Evolutionary conservation across 805 yeast genomes (phyloP).

Genomic region (Lipomyces chichibuensis): DNA sequence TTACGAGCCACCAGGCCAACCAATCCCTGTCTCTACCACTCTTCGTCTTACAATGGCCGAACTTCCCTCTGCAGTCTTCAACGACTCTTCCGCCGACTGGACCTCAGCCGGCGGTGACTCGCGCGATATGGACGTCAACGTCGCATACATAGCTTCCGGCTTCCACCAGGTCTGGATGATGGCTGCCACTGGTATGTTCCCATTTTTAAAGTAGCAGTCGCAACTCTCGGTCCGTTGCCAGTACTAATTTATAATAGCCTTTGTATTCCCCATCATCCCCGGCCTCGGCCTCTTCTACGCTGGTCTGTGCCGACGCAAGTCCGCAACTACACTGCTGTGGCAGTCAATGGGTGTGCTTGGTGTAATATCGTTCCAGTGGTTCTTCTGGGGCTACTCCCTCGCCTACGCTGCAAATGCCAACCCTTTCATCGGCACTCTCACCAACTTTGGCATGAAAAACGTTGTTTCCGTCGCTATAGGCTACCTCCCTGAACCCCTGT

Average conservation of each 20-base stretch:
- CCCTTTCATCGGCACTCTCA: slow-evolving; percentile 76
- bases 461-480: slow-evolving; percentile 79
- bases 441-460: slow-evolving; percentile 76
- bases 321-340: slow-evolving; percentile 93
- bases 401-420: slow-evolving; percentile 75
- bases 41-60: slow-evolving; percentile 26
- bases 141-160: slow-evolving; percentile 58
- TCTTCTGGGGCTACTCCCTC: slow-evolving; percentile 95
- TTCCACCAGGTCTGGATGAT: slow-evolving; percentile 80
- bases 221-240: neutral
- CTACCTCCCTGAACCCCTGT: slow-evolving; percentile 83
- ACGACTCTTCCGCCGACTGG: slow-evolving; percentile 33
- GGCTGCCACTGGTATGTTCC: slow-evolving; percentile 41
- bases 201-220: neutral
- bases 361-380: slow-evolving; percentile 90
- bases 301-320: slow-evolving; percentile 92
- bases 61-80: slow-evolving; percentile 31
- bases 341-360: slow-evolving; percentile 88
- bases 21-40: neutral
- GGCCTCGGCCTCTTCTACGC: slow-evolving; percentile 93
- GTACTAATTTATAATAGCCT: slow-evolving; percentile 32
- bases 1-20: neutral
- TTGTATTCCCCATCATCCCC: slow-evolving; percentile 96
- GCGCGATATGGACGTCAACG: slow-evolving; percentile 63
- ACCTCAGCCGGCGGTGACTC: slow-evolving; percentile 64